These are phyloP conservation scores for Herpetospermum pedunculosum DNA, from an alignment of 306 rosid species.

Conservation along the genomic window DNA sequence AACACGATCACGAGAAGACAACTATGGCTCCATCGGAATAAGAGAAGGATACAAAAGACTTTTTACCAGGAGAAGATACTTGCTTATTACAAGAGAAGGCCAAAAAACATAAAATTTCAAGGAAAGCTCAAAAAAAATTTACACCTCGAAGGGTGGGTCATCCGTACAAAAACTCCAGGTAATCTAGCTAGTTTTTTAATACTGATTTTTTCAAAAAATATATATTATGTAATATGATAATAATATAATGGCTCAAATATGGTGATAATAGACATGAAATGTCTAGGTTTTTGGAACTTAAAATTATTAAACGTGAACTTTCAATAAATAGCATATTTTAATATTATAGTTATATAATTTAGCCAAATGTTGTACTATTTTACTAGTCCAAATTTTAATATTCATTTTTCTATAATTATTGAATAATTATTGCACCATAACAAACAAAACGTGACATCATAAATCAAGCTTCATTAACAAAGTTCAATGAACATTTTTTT, in stretches of 20 bases:
- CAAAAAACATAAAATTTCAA: too few relatives aligned
- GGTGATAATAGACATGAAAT: background rate
- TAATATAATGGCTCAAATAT: background rate
- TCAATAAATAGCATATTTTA: background rate
- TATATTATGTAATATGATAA: background rate
- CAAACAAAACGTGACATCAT: background rate
- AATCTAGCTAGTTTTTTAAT: too few relatives aligned
- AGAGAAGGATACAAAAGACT: too few relatives aligned
- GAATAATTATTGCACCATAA: background rate
- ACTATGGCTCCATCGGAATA: too few relatives aligned
- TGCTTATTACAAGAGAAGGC: too few relatives aligned
- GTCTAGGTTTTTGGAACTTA: background rate
- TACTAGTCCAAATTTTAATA: background rate
- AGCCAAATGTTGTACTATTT: background rate
- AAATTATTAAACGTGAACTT: background rate
- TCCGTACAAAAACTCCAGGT: too few relatives aligned
- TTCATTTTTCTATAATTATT: background rate
- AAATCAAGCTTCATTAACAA: background rate
- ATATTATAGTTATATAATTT: background rate
- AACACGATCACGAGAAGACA: too few relatives aligned
- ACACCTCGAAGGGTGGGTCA: too few relatives aligned
- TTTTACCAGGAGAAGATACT: too few relatives aligned
- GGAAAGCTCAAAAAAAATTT: too few relatives aligned
- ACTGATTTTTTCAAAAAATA: too few relatives aligned
- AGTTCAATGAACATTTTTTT: background rate